These are phyloP conservation scores for Epichloe gansuensis DNA, from an alignment of 2,329 filamentous ascomycete species.

Conservation along the genomic window DNA sequence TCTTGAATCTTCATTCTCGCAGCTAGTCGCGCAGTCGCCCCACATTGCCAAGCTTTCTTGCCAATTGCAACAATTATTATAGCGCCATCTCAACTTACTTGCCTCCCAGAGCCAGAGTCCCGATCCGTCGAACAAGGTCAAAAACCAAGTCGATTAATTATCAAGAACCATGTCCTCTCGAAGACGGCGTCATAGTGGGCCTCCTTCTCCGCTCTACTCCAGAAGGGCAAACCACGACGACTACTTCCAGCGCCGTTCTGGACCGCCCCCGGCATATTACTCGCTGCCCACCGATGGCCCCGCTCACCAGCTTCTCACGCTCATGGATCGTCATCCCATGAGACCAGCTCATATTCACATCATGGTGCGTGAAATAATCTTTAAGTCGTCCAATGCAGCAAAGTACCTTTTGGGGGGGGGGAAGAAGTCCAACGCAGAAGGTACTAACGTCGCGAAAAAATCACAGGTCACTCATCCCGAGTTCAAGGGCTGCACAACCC, in stretches of 20 bases:
- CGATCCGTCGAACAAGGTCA: neutral
- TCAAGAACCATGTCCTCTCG: neutral
- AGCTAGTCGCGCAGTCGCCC: neutral
- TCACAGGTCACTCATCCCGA: conserved; percentile 40
- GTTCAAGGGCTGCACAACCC: conserved; percentile 60
- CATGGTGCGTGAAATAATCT: conserved; percentile 23
- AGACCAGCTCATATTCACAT: conserved; percentile 38
- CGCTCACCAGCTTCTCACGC: conserved; percentile 25
- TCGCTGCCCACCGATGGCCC: conserved; percentile 53
- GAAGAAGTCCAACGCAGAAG: too few relatives aligned
- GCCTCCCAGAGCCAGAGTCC: neutral
- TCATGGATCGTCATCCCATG: conserved; percentile 37
- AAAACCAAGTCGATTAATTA: too few relatives aligned
- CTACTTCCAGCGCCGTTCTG: neutral
- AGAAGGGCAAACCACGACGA: neutral
- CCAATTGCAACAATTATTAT: neutral
- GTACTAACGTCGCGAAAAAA: neutral
- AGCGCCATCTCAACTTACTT: neutral
- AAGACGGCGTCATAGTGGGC: conserved; percentile 1
- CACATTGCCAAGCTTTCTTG: neutral
- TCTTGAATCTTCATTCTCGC: neutral
- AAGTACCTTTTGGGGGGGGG: too few relatives aligned
- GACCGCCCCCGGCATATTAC: conserved; percentile 27
- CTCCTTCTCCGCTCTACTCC: neutral
- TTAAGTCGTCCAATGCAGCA: too few relatives aligned